These are phyloP conservation scores for Crataegus laevigata DNA, from an alignment of 306 rosid genomes.

Conservation along the genomic window DNA sequence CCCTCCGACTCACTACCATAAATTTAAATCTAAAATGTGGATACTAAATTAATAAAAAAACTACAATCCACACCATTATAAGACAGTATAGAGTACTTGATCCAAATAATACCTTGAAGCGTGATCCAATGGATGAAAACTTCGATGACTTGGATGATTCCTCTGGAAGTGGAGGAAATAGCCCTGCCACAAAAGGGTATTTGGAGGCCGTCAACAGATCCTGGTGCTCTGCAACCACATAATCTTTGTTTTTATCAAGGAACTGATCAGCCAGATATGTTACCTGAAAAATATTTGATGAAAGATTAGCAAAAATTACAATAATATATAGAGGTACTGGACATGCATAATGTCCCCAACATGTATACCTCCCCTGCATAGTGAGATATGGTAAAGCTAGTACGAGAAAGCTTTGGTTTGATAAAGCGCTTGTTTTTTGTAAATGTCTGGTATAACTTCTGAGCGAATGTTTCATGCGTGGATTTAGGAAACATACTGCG, in stretches of 20 bases:
- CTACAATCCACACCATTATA: not conserved
- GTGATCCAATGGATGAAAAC: conserved; percentile 97
- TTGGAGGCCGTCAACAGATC: conserved; percentile 79
- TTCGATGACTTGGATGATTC: conserved; percentile 92
- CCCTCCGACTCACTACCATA: not conserved
- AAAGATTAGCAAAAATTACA: conserved; percentile 13
- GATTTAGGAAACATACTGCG: conserved; percentile 99
- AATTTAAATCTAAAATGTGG: not conserved
- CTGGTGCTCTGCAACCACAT: conserved; percentile 98
- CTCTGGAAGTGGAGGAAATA: conserved; percentile 81
- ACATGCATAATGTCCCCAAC: conserved; percentile 18
- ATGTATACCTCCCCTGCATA: conserved; percentile 95
- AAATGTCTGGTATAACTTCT: conserved; percentile 97
- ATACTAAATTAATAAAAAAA: not conserved
- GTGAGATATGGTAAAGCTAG: conserved; percentile 88
- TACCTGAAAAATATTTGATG: conserved; percentile 48
- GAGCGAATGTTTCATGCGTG: conserved; percentile 97
- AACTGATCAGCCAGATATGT: conserved; percentile 86
- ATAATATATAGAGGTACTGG: conserved; percentile 9
- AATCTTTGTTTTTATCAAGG: conserved; percentile 98
- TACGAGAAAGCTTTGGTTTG: conserved; percentile 97
- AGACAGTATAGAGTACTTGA: not conserved
- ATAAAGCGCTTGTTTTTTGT: conserved; percentile 92
- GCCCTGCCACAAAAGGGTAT: conserved; percentile 77
- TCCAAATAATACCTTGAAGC: conserved; percentile 64